Percentiles rank a stretch among this genome's conserved stretches.
These are phyloP conservation scores for Hippophae tibetana DNA, from an alignment of 306 rosid species.

Conservation along the genomic window DNA sequence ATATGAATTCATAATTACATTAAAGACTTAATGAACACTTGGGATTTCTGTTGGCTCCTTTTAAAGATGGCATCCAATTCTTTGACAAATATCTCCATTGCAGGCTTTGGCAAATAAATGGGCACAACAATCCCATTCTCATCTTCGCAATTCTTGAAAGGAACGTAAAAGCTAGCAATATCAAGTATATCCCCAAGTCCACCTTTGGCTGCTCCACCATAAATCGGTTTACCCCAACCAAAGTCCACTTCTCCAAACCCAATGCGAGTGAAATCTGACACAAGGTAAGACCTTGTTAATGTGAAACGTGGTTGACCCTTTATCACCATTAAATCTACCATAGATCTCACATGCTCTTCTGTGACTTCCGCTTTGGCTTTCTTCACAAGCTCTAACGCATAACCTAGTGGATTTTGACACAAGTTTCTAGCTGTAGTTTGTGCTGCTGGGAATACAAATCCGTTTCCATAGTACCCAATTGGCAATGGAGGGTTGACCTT, in stretches of 20 bases:
- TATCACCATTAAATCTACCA: slow-evolving; percentile 11
- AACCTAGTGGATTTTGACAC: slow-evolving; percentile 29
- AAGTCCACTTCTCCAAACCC: slow-evolving; percentile 18
- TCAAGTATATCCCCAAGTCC: neutral
- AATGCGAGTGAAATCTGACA: slow-evolving; percentile 19
- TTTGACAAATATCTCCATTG: slow-evolving; percentile 31
- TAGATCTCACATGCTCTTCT: slow-evolving; percentile 3
- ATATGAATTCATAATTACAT: too few species aligned
- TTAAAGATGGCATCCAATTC: neutral
- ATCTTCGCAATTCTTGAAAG: slow-evolving; percentile 2
- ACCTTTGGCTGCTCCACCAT: slow-evolving; percentile 21
- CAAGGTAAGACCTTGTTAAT: neutral
- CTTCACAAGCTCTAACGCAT: slow-evolving; percentile 41
- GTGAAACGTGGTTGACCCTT: slow-evolving; percentile 17
- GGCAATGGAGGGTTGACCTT: slow-evolving; percentile 22
- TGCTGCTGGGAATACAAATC: slow-evolving; percentile 28
- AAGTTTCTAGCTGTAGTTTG: slow-evolving; percentile 37
- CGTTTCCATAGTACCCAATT: slow-evolving; percentile 47
- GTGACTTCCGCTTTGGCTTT: neutral
- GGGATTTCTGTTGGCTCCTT: too few species aligned
- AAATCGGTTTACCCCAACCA: slow-evolving; percentile 45
- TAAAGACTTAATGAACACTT: too few species aligned
- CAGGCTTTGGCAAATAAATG: slow-evolving; percentile 23
- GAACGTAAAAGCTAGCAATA: slow-evolving; percentile 28
- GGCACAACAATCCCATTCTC: slow-evolving; percentile 20